These are phyloP conservation scores for Hygrocybe coccinea DNA, from an alignment of 768 basidiomycete species.

Conservation along the genomic window DNA sequence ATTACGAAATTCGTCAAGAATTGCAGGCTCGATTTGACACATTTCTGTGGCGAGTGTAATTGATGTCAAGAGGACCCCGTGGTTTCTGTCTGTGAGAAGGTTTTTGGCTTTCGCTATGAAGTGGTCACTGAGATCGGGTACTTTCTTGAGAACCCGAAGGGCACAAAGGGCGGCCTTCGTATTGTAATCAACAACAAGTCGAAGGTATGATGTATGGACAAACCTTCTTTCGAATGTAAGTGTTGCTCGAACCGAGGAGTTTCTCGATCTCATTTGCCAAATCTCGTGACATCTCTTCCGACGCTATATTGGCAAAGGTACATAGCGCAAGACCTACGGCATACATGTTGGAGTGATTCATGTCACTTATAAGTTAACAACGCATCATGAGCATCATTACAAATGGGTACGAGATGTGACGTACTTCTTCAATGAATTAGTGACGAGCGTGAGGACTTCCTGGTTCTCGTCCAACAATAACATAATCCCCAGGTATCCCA, in stretches of 20 bases:
- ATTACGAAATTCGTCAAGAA: slow-evolving; percentile 83
- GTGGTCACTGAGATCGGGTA: slow-evolving; percentile 92
- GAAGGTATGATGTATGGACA: slow-evolving; percentile 27
- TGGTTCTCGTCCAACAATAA: slow-evolving; percentile 94
- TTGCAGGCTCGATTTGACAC: slow-evolving; percentile 71
- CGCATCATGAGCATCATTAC: neutral
- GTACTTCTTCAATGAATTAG: slow-evolving; percentile 97
- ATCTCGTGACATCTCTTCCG: slow-evolving; percentile 99
- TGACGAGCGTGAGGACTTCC: slow-evolving; percentile 94
- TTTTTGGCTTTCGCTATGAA: slow-evolving; percentile 85
- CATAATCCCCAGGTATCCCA: slow-evolving; percentile 98
- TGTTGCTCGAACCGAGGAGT: slow-evolving; percentile 92
- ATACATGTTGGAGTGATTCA: slow-evolving; percentile 99
- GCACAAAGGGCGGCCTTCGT: slow-evolving; percentile 90
- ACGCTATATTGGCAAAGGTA: slow-evolving; percentile 98
- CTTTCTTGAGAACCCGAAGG: slow-evolving; percentile 88
- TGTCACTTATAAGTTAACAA: slow-evolving; percentile 58
- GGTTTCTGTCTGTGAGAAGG: slow-evolving; percentile 91
- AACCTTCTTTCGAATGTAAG: slow-evolving; percentile 97
- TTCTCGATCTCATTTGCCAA: slow-evolving; percentile 97
- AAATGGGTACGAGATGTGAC: slow-evolving; percentile 15
- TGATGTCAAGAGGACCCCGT: slow-evolving; percentile 90
- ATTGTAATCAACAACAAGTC: neutral
- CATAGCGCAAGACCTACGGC: slow-evolving; percentile 95
- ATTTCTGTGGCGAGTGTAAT: slow-evolving; percentile 95